Base-by-base conservation (phyloP, 164 flowering plant genomes). In the Piper betle region DNA sequence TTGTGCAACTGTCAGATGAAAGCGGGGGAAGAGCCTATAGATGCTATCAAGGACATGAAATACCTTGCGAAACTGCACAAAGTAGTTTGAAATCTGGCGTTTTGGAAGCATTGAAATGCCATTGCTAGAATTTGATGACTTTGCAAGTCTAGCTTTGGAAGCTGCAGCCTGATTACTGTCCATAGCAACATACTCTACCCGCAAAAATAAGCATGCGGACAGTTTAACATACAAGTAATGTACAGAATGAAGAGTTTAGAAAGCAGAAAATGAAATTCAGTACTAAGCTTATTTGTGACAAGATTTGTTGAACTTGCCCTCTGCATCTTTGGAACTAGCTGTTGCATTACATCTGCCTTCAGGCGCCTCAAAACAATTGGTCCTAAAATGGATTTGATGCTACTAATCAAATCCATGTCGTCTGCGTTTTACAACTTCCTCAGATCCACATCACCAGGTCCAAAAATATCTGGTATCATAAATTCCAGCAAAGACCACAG, bases 331-430 rank as follows among this genome's bases (percentile, higher is more conserved):
- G 82, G 94, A 58, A 82, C 97, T 66, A 93, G 85, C 68, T 93
- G 98, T 78, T 82, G 91, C 98, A 93, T 93, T 4, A 93, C 97
- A 81, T 93, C 96, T 68, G 92, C 82, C 74, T 93, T 93, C 66
- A 93, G 71, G 18, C 98, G 91, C 76, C 98, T 83, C 77, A 93
- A 75, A 67, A 93, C 84, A 66, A 93, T 89, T 62, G 98, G 98
- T 39, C 96, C 98, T 58, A 93, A 68, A 48, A 93, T 93, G 72
- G 94, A 87, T 77, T 93, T 93, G 78, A 93, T 86, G 37, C 86
- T 91, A 60, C 76, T 70, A 71, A 89, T 80, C 70, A 93, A 73
- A 55, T 80, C 91, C 42, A 58, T 70, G 62, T 93, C 86, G 74
- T 86, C 96, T 46, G 84, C 77, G 77, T 71, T 86, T 69, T 89